These are phyloP conservation scores for Arthrobotrys sinensis DNA, from an alignment of 2,329 filamentous ascomycete genomes.

Conservation along the genomic window DNA sequence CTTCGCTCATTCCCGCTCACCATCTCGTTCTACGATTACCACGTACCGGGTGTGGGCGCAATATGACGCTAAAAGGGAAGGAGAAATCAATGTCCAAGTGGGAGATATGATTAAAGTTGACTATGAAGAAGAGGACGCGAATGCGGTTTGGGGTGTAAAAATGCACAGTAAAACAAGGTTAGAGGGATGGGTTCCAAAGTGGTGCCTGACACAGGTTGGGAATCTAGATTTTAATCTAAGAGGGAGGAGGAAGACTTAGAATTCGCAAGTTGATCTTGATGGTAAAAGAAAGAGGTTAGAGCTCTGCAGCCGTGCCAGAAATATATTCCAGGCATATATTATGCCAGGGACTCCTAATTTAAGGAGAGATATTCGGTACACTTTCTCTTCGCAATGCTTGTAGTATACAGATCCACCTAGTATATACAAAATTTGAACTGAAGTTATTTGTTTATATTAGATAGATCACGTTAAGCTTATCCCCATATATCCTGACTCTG, in stretches of 20 bases:
- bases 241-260: conserved; percentile 24
- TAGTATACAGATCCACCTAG: no score
- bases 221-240: conserved; percentile 55
- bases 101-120: conserved; percentile 60
- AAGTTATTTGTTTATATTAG: no score
- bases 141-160: conserved; percentile 47
- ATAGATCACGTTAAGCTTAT: no score
- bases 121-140: conserved; percentile 43
- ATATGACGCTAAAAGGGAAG: conserved; percentile 50
- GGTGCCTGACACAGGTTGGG: conserved; percentile 51
- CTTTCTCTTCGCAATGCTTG: no score
- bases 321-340: no score
- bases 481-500: no score
- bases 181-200: conserved; percentile 56
- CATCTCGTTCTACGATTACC: conserved; percentile 30
- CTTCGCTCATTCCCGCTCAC: conserved; percentile 35
- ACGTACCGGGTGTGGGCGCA: conserved; percentile 58
- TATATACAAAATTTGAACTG: no score
- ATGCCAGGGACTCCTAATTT: no score
- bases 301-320: no score
- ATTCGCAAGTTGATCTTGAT: no score
- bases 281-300: no score
- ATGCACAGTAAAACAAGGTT: conserved; percentile 42
- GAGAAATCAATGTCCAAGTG: conserved; percentile 50
- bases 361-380: no score